These are phyloP conservation scores for Vairimorpha apis DNA, from an alignment of 371 early-diverging fungal genomes.

Conservation along the genomic window DNA sequence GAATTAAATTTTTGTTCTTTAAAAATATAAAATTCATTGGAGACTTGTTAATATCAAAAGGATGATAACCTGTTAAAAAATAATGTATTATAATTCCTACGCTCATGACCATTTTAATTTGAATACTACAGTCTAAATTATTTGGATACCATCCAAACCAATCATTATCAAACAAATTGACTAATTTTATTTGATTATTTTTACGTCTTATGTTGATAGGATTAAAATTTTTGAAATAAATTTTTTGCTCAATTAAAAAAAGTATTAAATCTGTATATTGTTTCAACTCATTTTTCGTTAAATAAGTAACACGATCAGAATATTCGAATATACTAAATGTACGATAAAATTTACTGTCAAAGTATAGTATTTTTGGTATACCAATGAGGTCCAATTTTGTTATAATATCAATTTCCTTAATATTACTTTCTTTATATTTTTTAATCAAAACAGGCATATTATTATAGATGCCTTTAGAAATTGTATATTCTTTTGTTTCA, in stretches of 20 bases:
- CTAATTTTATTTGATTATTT: neutral
- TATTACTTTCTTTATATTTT: neutral
- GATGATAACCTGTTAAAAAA: constrained; percentile 10
- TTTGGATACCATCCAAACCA: neutral
- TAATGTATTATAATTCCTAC: constrained; percentile 21
- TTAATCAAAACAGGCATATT: neutral
- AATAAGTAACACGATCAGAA: neutral
- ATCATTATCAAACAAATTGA: constrained; percentile 2
- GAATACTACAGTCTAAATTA: neutral
- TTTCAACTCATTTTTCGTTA: neutral
- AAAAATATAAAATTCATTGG: too few relatives aligned
- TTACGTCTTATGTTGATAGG: constrained; percentile 1
- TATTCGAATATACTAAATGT: neutral
- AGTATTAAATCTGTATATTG: neutral
- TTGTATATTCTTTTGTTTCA: neutral
- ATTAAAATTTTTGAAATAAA: constrained; percentile 10
- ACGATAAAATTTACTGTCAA: neutral
- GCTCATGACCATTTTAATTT: neutral
- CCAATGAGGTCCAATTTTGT: neutral
- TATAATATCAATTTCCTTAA: neutral
- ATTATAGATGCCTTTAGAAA: neutral
- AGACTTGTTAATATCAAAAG: neutral
- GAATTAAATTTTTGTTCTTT: neutral
- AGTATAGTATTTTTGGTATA: neutral
- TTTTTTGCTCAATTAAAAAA: neutral